A percentile compares a stretch with the other conserved stretches of the same genome.
Evolutionary conservation across 371 early-diverging fungal genomes (phyloP).

Genomic region (Mucor piriformis): DNA sequence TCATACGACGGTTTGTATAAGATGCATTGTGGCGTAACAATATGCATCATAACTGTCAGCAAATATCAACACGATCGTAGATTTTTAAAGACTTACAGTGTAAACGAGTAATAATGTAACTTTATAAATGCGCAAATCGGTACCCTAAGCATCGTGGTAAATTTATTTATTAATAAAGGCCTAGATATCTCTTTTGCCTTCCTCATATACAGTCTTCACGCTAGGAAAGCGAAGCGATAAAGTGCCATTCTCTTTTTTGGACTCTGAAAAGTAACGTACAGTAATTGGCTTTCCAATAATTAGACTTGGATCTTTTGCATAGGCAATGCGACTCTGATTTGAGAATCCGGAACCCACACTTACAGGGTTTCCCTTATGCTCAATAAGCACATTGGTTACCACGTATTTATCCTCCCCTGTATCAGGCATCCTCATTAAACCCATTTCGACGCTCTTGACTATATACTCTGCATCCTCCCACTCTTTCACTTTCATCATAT

Average conservation of each 20-base stretch:
- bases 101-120: too few relatives aligned
- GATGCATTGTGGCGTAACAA: too few relatives aligned
- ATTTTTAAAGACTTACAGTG: too few relatives aligned
- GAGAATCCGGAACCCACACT: slow-evolving; percentile 65
- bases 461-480: slow-evolving; percentile 62
- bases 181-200: slow-evolving; percentile 31
- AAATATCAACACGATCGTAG: too few relatives aligned
- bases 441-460: slow-evolving; percentile 54
- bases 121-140: too few relatives aligned
- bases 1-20: too few relatives aligned
- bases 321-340: slow-evolving; percentile 43
- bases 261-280: slow-evolving; percentile 62
- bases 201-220: slow-evolving; percentile 58
- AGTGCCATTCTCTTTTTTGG: slow-evolving; percentile 28
- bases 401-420: slow-evolving; percentile 48
- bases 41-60: too few relatives aligned
- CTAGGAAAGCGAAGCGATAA: slow-evolving; percentile 60
- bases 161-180: too few relatives aligned
- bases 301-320: slow-evolving; percentile 43
- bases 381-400: slow-evolving; percentile 50
- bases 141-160: too few relatives aligned
- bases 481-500: slow-evolving; percentile 61
- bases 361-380: slow-evolving; percentile 54
- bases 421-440: slow-evolving; percentile 51
- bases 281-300: slow-evolving; percentile 60